Conservation (phyloP, 1,139 yeast genomes). For the Kodamaea fungicola region DNA sequence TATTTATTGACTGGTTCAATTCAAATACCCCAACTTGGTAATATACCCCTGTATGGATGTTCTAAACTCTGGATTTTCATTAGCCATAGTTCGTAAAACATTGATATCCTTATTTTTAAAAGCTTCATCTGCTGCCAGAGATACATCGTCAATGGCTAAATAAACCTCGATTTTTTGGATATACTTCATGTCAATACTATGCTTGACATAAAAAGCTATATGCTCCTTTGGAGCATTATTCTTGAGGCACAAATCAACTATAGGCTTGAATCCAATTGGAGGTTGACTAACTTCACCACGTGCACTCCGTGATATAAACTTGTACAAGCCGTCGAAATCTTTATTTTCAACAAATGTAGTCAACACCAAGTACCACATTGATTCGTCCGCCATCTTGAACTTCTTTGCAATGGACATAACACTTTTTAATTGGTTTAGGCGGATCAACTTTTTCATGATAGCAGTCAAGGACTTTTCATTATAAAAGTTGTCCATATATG, state of each 20-base stretch:
- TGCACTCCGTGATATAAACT: constrained; percentile 28
- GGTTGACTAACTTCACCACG: constrained; percentile 44
- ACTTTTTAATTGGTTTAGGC: constrained; percentile 55
- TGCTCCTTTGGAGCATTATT: constrained; percentile 46
- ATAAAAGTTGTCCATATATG: constrained; percentile 55
- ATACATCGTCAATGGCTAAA: constrained; percentile 50
- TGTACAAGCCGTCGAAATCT: constrained; percentile 62
- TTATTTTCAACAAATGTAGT: constrained; percentile 48
- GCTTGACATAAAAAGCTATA: constrained; percentile 33
- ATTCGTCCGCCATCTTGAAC: constrained; percentile 60
- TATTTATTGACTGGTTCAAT: background rate
- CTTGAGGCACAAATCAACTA: constrained; percentile 51
- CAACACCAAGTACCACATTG: constrained; percentile 62
- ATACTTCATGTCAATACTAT: constrained; percentile 30
- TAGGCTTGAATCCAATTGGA: constrained; percentile 71
- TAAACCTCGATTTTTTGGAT: constrained; percentile 47
- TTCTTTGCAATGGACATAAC: constrained; percentile 58
- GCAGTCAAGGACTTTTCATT: constrained; percentile 49
- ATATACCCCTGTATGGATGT: constrained; percentile 24
- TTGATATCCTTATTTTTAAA: constrained; percentile 50
- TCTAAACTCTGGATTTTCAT: constrained; percentile 19
- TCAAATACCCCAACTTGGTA: constrained; percentile 27
- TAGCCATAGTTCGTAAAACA: constrained; percentile 32
- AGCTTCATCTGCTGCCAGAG: constrained; percentile 61
- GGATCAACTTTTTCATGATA: constrained; percentile 53